A percentile compares a stretch with the other conserved stretches of the same genome.
These are phyloP conservation scores for Trichoderma reesei DNA, from an alignment of 495 filamentous ascomycete genomes.

Conservation along the genomic window DNA sequence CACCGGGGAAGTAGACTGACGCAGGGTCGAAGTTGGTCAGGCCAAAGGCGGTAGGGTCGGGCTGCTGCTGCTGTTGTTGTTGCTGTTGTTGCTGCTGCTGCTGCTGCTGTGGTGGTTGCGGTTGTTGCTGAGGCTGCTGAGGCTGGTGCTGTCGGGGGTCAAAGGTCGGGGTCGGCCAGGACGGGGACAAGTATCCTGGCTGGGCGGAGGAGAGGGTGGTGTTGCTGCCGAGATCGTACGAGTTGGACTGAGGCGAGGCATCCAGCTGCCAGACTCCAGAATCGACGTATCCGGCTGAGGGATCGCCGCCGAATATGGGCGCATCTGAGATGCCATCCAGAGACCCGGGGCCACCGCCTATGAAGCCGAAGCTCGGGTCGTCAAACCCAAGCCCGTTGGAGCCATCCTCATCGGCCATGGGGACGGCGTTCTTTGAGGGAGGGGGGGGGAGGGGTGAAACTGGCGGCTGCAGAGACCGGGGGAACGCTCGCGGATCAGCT, in stretches of 20 bases:
- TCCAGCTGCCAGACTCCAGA: slow-evolving; percentile 21
- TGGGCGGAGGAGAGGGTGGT: slow-evolving; percentile 13
- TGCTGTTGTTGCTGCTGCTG: slow-evolving; percentile 18
- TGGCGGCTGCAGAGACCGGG: slow-evolving; percentile 14
- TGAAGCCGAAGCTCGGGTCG: slow-evolving; percentile 15
- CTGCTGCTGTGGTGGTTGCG: slow-evolving; percentile 14
- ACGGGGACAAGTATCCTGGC: slow-evolving; percentile 22
- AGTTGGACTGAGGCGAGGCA: slow-evolving; percentile 15
- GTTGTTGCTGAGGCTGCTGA: too few species aligned
- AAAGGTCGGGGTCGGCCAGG: slow-evolving; percentile 19
- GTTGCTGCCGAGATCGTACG: slow-evolving; percentile 13
- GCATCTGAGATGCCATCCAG: slow-evolving; percentile 21
- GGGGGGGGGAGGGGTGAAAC: slow-evolving; percentile 13
- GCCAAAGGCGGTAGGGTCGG: neutral
- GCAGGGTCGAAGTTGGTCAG: slow-evolving; percentile 15
- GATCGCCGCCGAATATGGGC: slow-evolving; percentile 3
- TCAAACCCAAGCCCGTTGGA: slow-evolving; percentile 26
- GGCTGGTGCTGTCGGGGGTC: slow-evolving; percentile 14
- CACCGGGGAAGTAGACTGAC: slow-evolving; percentile 14
- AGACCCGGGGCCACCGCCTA: slow-evolving; percentile 9
- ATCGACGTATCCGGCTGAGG: slow-evolving; percentile 26
- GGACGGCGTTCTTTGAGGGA: slow-evolving; percentile 7
- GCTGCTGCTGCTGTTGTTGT: slow-evolving; percentile 20
- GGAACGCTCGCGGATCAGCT: slow-evolving; percentile 21
- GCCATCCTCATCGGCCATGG: slow-evolving; percentile 22